Conservation (phyloP, 495 filamentous ascomycete genomes). For the Endocarpon pusillum region DNA sequence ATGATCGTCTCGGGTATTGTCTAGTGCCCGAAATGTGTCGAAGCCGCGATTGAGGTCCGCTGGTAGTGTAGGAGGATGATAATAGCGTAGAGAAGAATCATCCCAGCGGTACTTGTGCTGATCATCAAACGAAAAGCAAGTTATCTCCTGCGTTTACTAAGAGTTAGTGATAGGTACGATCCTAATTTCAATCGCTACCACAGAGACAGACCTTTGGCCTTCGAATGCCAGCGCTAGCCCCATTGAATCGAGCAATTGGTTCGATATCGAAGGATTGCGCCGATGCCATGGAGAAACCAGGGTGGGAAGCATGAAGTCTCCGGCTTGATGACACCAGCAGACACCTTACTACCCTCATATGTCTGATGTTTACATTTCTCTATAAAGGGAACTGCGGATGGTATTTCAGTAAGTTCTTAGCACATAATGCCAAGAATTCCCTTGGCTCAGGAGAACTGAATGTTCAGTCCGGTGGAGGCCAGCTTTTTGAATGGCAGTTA, state of each 20-base stretch:
- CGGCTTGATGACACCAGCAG: no score
- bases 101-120: conserved; percentile 60
- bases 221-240: conserved; percentile 44
- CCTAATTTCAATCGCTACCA: not conserved
- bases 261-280: conserved; percentile 38
- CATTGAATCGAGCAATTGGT: conserved; percentile 40
- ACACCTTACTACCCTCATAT: no score
- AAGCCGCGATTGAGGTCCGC: conserved; percentile 63
- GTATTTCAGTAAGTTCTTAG: no score
- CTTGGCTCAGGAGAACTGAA: no score
- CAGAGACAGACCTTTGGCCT: conserved; percentile 41
- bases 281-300: no score
- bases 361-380: no score
- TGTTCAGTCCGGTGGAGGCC: no score
- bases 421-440: no score
- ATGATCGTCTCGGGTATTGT: conserved; percentile 72
- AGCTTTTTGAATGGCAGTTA: no score
- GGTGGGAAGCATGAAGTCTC: no score
- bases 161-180: conserved; percentile 1
- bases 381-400: no score
- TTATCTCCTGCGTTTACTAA: conserved; percentile 46
- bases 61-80: conserved; percentile 60
- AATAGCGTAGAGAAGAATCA: conserved; percentile 66
- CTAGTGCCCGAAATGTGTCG: conserved; percentile 65
- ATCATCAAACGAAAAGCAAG: conserved; percentile 80